Base-by-base conservation (phyloP, 495 filamentous ascomycete genomes). In the Beverwykella pulmonaria region DNA sequence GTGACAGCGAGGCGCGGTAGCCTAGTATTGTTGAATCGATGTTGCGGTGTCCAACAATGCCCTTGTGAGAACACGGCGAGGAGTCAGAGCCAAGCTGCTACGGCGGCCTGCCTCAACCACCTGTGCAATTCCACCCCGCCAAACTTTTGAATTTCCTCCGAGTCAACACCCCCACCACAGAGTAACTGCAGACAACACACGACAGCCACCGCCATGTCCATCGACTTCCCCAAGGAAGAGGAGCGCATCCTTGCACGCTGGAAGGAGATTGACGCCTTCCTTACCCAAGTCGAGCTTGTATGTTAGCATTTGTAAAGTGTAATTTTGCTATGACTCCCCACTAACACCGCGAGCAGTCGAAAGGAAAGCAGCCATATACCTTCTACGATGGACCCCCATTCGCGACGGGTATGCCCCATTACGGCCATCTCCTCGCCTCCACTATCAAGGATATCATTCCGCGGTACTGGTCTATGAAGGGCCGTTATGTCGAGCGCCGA, bases 381-480 rank as follows among this genome's bases (percentile, higher is more conserved):
- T 92, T 93, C 75, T 93, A 92, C 76, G 82, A 87, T 77, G 83
- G 86, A 27, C 84, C 84, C 59, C 83, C 86, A 9, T 88, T 87
- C 74, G 84, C 85, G 53, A 86, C 87, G 44, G 93, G 88, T 50
- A 81, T 93, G 17, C 95, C 94, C 29, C 95, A 98, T 78, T 98
- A 98, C 77, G 95, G 93, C 71, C 94, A 98, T 79, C 81, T 98
- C 44, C 86, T 98, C 62, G 90, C 93, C 20, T 97, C 93, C 23
- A 97, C 94, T 19, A 96, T 97, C 78, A 98, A 98, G 75, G 94
- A 98, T 76, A 92, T 97, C 63, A 94, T 98, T 69, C 93, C 93
- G 0, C 80, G 93, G 68, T 98, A 97, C 75, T 98, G 94, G 94
- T 92, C 92, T 34, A 97, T 96, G 92, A 96, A 95, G 77, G 94